Percentiles rank a stretch among this genome's conserved stretches.
These are phyloP conservation scores for Naumovozyma castellii DNA, from an alignment of 805 yeast genomes.

Conservation along the genomic window DNA sequence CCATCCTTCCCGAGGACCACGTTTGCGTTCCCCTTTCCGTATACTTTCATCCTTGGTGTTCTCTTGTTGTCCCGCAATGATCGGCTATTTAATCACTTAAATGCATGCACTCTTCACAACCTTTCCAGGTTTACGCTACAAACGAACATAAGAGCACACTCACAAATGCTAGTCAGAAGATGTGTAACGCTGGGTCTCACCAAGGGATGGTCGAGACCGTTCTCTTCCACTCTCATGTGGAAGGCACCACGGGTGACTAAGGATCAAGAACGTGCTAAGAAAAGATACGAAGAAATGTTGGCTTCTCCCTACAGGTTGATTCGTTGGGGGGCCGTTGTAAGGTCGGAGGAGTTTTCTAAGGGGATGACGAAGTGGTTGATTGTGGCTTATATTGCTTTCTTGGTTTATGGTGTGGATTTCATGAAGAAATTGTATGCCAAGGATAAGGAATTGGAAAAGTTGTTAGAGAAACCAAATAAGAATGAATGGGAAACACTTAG, in stretches of 20 bases:
- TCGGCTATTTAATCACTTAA: too few relatives aligned
- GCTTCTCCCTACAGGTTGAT: slow-evolving; percentile 31
- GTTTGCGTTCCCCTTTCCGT: slow-evolving; percentile 25
- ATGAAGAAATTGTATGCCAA: slow-evolving; percentile 58
- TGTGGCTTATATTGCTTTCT: slow-evolving; percentile 47
- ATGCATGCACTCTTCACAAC: too few relatives aligned
- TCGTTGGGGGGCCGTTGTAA: slow-evolving; percentile 45
- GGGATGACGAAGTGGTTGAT: slow-evolving; percentile 55
- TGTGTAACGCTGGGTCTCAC: background rate
- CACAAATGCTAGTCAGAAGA: background rate
- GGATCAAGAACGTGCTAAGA: slow-evolving; percentile 20
- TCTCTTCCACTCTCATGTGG: too few relatives aligned
- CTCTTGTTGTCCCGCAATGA: background rate
- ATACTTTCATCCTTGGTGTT: slow-evolving; percentile 8
- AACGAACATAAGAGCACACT: too few relatives aligned
- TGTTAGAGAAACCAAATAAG: slow-evolving; percentile 32
- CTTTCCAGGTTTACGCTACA: too few relatives aligned
- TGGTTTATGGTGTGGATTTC: slow-evolving; percentile 51
- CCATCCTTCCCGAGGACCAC: slow-evolving; percentile 10
- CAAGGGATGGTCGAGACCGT: too few relatives aligned
- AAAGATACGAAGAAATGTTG: slow-evolving; percentile 28
- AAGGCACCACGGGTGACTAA: slow-evolving; percentile 11
- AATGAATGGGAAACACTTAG: slow-evolving; percentile 58
- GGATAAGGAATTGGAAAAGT: slow-evolving; percentile 47
- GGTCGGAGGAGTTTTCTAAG: slow-evolving; percentile 50